phyloP scores from a whole-genome alignment of 805 yeast genomes.

The Candida berthetii region DNA sequence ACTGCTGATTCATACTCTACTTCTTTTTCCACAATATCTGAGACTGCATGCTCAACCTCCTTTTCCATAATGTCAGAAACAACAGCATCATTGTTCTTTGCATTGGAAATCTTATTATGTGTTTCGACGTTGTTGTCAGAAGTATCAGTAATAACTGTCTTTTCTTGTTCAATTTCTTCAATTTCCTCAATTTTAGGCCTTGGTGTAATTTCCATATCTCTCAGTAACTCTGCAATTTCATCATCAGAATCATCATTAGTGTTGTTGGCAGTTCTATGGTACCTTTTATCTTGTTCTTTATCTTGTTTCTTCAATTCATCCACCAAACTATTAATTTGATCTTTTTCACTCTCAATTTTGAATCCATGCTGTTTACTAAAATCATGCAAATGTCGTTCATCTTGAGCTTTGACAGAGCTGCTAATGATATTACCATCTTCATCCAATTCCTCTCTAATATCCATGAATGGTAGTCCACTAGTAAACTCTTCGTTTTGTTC shows the following conservation, averaged over 20 bases:
- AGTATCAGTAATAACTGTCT: background rate
- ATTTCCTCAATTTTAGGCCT: slow-evolving; percentile 3
- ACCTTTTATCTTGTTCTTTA: slow-evolving; percentile 63
- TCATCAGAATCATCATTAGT: slow-evolving; percentile 4
- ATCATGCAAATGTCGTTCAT: slow-evolving; percentile 15
- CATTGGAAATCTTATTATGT: too few relatives aligned
- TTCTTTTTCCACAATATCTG: background rate
- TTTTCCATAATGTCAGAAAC: too few relatives aligned
- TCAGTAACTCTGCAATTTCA: slow-evolving; percentile 23
- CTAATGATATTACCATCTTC: slow-evolving; percentile 69
- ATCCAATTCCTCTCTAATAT: slow-evolving; percentile 78
- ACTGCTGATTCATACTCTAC: too few relatives aligned
- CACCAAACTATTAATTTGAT: slow-evolving; percentile 49
- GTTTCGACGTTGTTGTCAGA: too few relatives aligned
- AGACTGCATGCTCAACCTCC: too few relatives aligned
- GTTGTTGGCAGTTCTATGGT: too few relatives aligned
- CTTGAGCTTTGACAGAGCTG: slow-evolving; percentile 36
- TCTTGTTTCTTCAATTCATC: slow-evolving; percentile 32
- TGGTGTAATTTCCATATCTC: slow-evolving; percentile 17
- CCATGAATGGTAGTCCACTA: slow-evolving; percentile 64
- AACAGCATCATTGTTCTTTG: too few relatives aligned
- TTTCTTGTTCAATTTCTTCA: background rate
- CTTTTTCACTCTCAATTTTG: slow-evolving; percentile 3
- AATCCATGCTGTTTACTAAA: slow-evolving; percentile 14
- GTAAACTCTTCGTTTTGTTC: slow-evolving; percentile 21